Base-by-base conservation (phyloP, 2,329 filamentous ascomycete genomes). In the Fusarium sambucinum region DNA sequence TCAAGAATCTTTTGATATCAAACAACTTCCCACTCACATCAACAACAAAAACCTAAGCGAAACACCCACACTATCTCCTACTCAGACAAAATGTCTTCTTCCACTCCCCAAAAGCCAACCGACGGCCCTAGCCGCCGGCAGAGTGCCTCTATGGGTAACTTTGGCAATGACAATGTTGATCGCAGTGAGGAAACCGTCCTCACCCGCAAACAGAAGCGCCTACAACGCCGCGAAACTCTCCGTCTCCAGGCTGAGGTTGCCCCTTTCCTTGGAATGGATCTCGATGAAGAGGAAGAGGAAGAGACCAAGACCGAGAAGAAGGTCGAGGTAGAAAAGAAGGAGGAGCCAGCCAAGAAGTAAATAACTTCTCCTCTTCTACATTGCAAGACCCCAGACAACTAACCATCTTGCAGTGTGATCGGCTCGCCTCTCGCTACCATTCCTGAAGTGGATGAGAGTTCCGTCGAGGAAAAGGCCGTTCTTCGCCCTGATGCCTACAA, bases 171-270 rank as follows among this genome's bases (percentile, higher is more conserved):
- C 0, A 3, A 9, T 0, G 27, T 65, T 0, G 62, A 65, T 1
- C 53, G 62, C 1, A 54, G 46, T 8, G 0, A 35, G 0, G 47
- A 64, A 0, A 47, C 37, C 0, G 17, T 9, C 0, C 3, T 38
- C 8, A 63, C 40, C 4, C 47, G 52, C 1, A 41, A 42, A 1
- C 44, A 65, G 2, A 35, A 53, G 5, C 58, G 64, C 0, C 55
- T 41, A 7, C 33, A 27, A 11, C 52, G 54, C 0, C 64, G 64
- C 0, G 40, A 50, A 6, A 68, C 35, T 6, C 38, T 58, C 0
- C 59, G 64, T 1, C 42, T 55, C 6, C 41, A 46, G 16, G 38
- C 58, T 0, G 63, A 64, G 13, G 17, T 68, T 2, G 38, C 57
- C 0, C 46, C 23, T 0, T 47, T 32, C 5, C 14, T 47, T 0